These are phyloP conservation scores for Penicillium flavigenum DNA, from an alignment of 495 filamentous ascomycete species.

Conservation along the genomic window DNA sequence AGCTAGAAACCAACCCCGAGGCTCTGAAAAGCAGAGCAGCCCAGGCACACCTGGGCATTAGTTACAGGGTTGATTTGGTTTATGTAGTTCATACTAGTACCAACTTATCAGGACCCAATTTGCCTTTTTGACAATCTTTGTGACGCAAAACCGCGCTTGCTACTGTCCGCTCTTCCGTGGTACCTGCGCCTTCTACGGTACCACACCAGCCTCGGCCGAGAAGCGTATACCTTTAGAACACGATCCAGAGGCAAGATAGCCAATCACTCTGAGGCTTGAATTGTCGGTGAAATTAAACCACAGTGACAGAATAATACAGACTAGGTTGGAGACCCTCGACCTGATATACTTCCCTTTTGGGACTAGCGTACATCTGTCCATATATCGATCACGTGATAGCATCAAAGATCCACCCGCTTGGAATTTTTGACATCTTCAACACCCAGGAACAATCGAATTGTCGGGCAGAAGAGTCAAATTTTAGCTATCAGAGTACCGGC, in stretches of 20 bases:
- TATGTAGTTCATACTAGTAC: neutral
- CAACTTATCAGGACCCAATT: neutral
- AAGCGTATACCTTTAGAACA: neutral
- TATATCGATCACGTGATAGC: slow-evolving; percentile 4
- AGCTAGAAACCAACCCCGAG: neutral
- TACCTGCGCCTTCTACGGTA: no score
- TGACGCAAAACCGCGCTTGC: neutral
- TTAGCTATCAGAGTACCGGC: no score
- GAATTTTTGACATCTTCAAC: slow-evolving; percentile 13
- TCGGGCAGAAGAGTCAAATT: neutral
- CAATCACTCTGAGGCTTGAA: no score
- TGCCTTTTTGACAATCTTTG: neutral
- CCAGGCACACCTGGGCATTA: neutral
- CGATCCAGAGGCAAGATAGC: no score
- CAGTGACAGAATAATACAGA: neutral
- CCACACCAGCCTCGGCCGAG: neutral
- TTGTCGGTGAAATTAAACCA: neutral
- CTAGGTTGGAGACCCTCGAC: neutral
- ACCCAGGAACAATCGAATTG: neutral
- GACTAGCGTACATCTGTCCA: neutral
- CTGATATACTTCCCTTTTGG: neutral
- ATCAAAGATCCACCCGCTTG: slow-evolving; percentile 2
- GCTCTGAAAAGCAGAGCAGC: neutral
- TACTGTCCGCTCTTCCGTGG: neutral
- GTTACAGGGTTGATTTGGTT: neutral